These are phyloP conservation scores for Penicillium goetzii DNA, from an alignment of 495 filamentous ascomycete species.

Conservation along the genomic window DNA sequence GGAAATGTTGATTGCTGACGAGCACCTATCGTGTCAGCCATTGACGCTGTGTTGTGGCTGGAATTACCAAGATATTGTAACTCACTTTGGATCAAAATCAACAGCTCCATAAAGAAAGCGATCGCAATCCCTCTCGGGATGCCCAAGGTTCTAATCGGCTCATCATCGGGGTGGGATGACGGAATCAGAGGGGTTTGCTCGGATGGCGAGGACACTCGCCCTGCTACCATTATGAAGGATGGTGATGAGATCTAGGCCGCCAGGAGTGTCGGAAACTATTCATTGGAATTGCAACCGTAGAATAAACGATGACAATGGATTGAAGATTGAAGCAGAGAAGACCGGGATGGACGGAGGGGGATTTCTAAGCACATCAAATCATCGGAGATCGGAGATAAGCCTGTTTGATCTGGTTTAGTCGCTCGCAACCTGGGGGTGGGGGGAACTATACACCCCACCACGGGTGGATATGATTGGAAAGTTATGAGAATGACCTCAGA, in stretches of 20 bases:
- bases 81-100: constrained; percentile 35
- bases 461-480: background rate
- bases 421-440: background rate
- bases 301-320: background rate
- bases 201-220: constrained; percentile 30
- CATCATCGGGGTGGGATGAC: constrained; percentile 11
- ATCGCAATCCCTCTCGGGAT: constrained; percentile 20
- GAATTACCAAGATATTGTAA: background rate
- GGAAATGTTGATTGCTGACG: constrained; percentile 69
- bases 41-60: background rate
- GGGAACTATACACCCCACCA: background rate
- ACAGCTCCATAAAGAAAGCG: constrained; percentile 24
- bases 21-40: background rate
- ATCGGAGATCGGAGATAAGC: constrained; percentile 17
- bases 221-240: constrained; percentile 21
- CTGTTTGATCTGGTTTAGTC: background rate
- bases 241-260: background rate
- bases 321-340: background rate
- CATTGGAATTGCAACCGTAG: constrained; percentile 1
- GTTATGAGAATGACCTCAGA: background rate
- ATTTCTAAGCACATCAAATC: constrained; percentile 32
- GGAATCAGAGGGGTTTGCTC: constrained; percentile 33
- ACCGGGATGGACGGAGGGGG: constrained; percentile 19
- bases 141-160: constrained; percentile 14
- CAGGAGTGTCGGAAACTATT: background rate